A percentile compares a stretch with the other conserved stretches of the same genome.
Evolutionary conservation across 257 asterid genomes (phyloP).

Genomic region (Solanum lycopersicoides): DNA sequence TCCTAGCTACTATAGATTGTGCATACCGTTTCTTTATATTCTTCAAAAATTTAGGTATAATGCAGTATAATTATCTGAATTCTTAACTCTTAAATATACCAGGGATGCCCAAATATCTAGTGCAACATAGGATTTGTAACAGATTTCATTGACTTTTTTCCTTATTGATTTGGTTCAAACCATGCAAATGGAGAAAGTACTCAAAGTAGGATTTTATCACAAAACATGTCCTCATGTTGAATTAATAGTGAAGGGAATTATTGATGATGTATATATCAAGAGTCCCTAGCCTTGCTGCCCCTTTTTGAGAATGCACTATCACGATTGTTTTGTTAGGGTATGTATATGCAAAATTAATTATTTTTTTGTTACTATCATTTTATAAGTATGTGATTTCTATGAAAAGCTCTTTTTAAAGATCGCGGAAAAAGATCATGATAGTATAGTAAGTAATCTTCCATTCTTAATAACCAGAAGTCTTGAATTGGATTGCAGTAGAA

Average conservation of each 20-base stretch:
- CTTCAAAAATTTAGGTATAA: not conserved
- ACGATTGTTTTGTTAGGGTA: conserved; percentile 46
- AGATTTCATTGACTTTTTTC: conserved; percentile 3
- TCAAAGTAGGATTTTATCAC: conserved; percentile 20
- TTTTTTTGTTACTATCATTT: not conserved
- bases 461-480: not conserved
- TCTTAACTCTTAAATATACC: too few relatives aligned
- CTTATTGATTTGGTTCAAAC: not conserved
- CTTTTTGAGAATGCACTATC: conserved; percentile 41
- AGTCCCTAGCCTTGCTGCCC: conserved; percentile 29
- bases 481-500: too few relatives aligned
- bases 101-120: too few relatives aligned
- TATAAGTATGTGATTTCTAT: not conserved
- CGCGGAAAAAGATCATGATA: rapidly evolving
- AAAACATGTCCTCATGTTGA: conserved; percentile 19
- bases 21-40: not conserved
- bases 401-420: not conserved
- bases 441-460: not conserved
- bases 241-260: conserved; percentile 2
- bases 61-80: not conserved
- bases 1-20: too few relatives aligned
- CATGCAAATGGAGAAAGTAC: conserved; percentile 17
- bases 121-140: too few relatives aligned
- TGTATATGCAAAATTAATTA: not conserved
- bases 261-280: conserved; percentile 10